A percentile compares a stretch with the other conserved stretches of the same genome.
phyloP scores from a whole-genome alignment of 768 basidiomycete species.

The Suillus subaureus region DNA sequence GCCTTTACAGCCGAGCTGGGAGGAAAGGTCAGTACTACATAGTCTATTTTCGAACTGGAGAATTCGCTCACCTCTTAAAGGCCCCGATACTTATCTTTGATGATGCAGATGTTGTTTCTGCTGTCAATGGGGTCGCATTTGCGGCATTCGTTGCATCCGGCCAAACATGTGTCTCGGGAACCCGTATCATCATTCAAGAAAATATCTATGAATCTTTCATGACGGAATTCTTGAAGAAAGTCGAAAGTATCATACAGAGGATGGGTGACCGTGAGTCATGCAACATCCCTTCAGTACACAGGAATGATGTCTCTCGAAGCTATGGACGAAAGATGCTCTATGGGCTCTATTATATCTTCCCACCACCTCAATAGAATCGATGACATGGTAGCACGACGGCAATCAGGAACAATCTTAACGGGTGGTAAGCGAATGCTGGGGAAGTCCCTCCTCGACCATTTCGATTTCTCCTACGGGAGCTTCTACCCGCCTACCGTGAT shows the following conservation, averaged over 20 bases:
- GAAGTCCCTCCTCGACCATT: slow-evolving; percentile 64
- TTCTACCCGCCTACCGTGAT: slow-evolving; percentile 87
- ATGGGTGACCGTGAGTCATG: slow-evolving; percentile 75
- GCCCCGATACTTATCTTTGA: slow-evolving; percentile 81
- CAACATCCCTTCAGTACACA: background rate
- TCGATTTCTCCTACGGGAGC: slow-evolving; percentile 68
- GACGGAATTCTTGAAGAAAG: slow-evolving; percentile 60
- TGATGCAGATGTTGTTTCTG: slow-evolving; percentile 72
- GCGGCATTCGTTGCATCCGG: slow-evolving; percentile 86
- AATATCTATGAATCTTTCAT: slow-evolving; percentile 71
- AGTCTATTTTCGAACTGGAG: background rate
- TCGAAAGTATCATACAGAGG: slow-evolving; percentile 57
- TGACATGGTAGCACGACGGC: slow-evolving; percentile 49
- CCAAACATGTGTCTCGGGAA: slow-evolving; percentile 92
- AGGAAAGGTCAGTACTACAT: slow-evolving; percentile 59
- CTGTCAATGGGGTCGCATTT: slow-evolving; percentile 83
- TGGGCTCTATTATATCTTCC: slow-evolving; percentile 80
- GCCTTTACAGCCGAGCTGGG: slow-evolving; percentile 84
- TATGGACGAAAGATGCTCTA: slow-evolving; percentile 64
- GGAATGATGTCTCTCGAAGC: slow-evolving; percentile 43
- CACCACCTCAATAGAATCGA: slow-evolving; percentile 69
- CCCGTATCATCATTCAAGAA: slow-evolving; percentile 76
- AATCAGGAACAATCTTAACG: slow-evolving; percentile 50
- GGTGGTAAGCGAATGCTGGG: slow-evolving; percentile 73
- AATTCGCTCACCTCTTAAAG: slow-evolving; percentile 37